Evolutionary conservation across 2,329 filamentous ascomycete species (phyloP).

Genomic region (Sarocladium brachiariae): DNA sequence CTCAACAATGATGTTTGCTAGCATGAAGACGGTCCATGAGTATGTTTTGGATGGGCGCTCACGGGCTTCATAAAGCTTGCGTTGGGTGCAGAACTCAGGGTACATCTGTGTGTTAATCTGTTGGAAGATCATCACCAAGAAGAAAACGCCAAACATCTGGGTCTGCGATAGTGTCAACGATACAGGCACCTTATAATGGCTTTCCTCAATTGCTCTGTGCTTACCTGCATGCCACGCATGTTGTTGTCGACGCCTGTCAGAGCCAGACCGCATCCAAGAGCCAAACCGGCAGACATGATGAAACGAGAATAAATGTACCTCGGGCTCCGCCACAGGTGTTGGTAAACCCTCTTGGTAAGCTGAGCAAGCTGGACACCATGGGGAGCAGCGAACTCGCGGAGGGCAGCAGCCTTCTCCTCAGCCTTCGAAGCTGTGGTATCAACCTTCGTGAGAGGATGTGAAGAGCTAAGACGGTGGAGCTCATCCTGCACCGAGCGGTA

Average conservation of each 20-base stretch:
- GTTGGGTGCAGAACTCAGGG: conserved; percentile 63
- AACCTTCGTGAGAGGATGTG: neutral
- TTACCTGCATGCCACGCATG: conserved; percentile 53
- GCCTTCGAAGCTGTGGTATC: neutral
- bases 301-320: conserved; percentile 69
- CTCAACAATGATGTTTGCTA: conserved; percentile 29
- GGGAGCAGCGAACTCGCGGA: conserved; percentile 61
- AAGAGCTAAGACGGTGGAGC: conserved; percentile 18
- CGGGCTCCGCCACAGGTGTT: conserved; percentile 74
- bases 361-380: conserved; percentile 54
- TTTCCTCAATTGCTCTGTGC: neutral
- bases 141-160: conserved; percentile 65
- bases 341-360: conserved; percentile 59
- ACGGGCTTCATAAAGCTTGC: conserved; percentile 62
- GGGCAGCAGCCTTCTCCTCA: conserved; percentile 22
- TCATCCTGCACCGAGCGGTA: conserved; percentile 24
- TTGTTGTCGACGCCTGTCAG: conserved; percentile 56
- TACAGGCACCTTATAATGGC: too few relatives aligned
- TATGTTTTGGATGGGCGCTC: conserved; percentile 63
- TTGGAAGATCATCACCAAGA: conserved; percentile 64
- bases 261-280: conserved; percentile 62
- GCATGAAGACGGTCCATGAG: conserved; percentile 61
- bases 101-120: conserved; percentile 60
- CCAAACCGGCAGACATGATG: conserved; percentile 42
- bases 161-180: conserved; percentile 29